A percentile compares a stretch with the other conserved stretches of the same genome.
phyloP scores from a whole-genome alignment of 78 protist species.

The Isochrysis galbana region DNA sequence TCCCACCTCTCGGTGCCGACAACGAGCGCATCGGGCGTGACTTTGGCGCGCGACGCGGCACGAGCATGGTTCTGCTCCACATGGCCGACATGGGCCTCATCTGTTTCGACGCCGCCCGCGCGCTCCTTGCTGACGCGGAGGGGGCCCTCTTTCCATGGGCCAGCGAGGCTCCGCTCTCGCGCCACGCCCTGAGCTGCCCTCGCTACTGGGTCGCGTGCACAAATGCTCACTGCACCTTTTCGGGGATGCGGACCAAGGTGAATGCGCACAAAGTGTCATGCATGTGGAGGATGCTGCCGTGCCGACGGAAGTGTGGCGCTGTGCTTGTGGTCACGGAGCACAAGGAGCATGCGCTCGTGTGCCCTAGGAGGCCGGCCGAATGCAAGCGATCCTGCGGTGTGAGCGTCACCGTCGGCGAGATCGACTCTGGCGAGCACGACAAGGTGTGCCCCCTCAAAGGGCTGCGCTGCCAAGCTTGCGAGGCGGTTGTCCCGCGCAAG shows the following conservation, averaged over 20 bases:
- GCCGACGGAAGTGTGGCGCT: neutral
- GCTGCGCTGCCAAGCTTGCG: too few relatives aligned
- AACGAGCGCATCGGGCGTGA: neutral
- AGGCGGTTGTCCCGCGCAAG: too few relatives aligned
- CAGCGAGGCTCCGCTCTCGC: neutral
- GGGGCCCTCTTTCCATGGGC: neutral
- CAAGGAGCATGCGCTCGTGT: neutral
- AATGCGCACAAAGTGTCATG: neutral
- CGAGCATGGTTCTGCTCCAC: neutral
- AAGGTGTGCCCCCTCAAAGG: too few relatives aligned
- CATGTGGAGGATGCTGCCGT: neutral
- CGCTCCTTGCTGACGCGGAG: neutral
- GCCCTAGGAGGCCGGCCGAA: neutral
- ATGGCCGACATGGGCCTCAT: neutral
- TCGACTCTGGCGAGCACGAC: neutral
- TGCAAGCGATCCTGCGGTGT: neutral
- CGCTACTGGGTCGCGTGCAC: neutral
- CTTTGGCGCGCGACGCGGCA: neutral
- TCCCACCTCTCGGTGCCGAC: neutral
- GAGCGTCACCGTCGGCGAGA: neutral
- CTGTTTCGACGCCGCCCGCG: neutral
- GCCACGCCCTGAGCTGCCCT: neutral
- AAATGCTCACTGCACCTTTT: neutral
- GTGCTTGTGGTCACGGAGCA: neutral
- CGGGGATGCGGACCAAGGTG: neutral